Percentiles rank a stretch among this genome's conserved stretches.
Conservation (phyloP, 129 eudicot genomes). For the Flaveria bidentis region DNA sequence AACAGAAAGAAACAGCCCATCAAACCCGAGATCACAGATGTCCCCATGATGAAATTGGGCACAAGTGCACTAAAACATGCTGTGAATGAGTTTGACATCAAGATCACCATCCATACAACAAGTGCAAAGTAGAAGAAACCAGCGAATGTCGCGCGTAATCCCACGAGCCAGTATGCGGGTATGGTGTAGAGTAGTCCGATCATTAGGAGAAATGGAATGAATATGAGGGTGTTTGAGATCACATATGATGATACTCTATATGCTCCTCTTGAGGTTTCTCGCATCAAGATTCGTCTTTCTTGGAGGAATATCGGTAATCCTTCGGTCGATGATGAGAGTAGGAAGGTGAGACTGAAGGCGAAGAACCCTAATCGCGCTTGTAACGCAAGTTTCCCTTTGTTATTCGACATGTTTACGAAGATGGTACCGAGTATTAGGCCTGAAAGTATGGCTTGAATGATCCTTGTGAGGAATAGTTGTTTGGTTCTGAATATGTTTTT, state of each 20-base stretch:
- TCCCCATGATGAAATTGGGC: slow-evolving; percentile 95
- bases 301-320: slow-evolving; percentile 88
- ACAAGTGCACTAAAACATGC: slow-evolving; percentile 88
- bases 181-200: slow-evolving; percentile 59
- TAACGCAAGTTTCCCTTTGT: slow-evolving; percentile 46
- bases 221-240: slow-evolving; percentile 82
- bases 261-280: slow-evolving; percentile 87
- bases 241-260: slow-evolving; percentile 86
- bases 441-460: slow-evolving; percentile 63
- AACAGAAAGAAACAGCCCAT: slow-evolving; percentile 95
- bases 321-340: slow-evolving; percentile 88
- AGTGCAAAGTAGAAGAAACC: slow-evolving; percentile 72
- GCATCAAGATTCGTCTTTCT: slow-evolving; percentile 72
- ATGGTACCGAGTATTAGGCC: slow-evolving; percentile 81
- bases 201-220: slow-evolving; percentile 77
- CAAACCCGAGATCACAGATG: slow-evolving; percentile 76
- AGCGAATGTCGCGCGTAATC: slow-evolving; percentile 47
- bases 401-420: slow-evolving; percentile 50
- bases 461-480: slow-evolving; percentile 73
- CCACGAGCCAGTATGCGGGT: slow-evolving; percentile 82
- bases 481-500: slow-evolving; percentile 82
- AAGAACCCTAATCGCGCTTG: slow-evolving; percentile 87
- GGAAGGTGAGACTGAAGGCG: slow-evolving; percentile 83
- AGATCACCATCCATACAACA: slow-evolving; percentile 85
- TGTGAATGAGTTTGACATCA: slow-evolving; percentile 84